phyloP scores from a whole-genome alignment of 169 alveolate species.

The Plasmodium gaboni region DNA sequence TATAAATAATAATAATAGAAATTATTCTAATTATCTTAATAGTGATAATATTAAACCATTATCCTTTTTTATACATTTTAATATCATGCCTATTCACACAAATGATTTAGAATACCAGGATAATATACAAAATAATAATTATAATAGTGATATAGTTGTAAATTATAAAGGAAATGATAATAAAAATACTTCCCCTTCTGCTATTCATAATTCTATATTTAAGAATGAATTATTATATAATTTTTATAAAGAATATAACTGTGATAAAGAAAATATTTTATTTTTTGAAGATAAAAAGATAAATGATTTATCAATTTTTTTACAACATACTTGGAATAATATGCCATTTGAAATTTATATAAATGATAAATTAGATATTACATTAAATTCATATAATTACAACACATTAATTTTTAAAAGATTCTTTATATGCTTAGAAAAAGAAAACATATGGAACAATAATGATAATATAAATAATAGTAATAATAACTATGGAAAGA shows the following conservation, averaged over 20 bases:
- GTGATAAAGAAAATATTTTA: neutral
- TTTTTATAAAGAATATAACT: conserved; percentile 24
- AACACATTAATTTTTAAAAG: conserved; percentile 33
- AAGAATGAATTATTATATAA: conserved; percentile 1
- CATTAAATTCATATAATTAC: neutral
- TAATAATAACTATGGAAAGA: neutral
- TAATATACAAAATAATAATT: neutral
- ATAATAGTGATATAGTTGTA: neutral
- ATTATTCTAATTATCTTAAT: too few species aligned
- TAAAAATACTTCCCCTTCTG: neutral
- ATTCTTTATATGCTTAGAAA: conserved; percentile 17
- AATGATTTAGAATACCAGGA: neutral
- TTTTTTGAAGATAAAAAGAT: conserved; percentile 10
- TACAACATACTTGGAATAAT: conserved; percentile 8
- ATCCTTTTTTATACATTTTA: conserved; percentile 10
- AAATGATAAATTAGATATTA: neutral
- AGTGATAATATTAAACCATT: neutral
- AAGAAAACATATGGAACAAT: neutral
- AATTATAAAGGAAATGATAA: neutral
- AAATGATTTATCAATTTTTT: conserved; percentile 3
- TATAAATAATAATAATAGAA: too few species aligned
- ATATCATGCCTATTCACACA: conserved; percentile 2
- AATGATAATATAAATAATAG: neutral
- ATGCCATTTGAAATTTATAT: conserved; percentile 2
- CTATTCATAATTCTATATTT: neutral